Evolutionary conservation across 164 flowering plant species (phyloP), one percentile per base, ranked within the genome.

Genomic region (Malania oleifera): DNA sequence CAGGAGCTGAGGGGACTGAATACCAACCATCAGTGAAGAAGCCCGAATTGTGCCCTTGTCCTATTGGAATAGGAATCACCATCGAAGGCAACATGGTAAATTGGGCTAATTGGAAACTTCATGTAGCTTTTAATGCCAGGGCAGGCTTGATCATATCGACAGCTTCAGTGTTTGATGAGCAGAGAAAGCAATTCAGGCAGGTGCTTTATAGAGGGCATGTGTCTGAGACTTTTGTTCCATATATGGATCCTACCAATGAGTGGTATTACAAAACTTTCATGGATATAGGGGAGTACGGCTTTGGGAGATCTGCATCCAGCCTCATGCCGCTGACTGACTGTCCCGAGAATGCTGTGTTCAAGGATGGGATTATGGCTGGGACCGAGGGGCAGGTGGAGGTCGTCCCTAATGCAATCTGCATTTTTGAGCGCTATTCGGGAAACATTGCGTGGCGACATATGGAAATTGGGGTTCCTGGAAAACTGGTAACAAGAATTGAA

Each of bases 221-320:
- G 0, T 80, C 85, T 0, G 87, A 82, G 68, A 69, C 75, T 7
- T 82, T 82, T 65, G 87, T 82, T 1, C 87, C 87, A 0, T 82
- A 82, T 27, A 78, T 78, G 85, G 83, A 82, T 59, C 85, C 83
- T 0, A 69, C 77, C 1, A 45, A 9, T 7, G 82, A 78, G 57
- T 82, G 85, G 85, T 76, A 80, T 46, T 73, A 60, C 46, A 58
- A 66, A 59, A 82, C 85, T 1, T 82, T 74, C 50, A 49, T 82
- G 75, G 87, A 82, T 48, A 17, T 65, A 0, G 85, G 85, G 0
- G 87, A 82, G 56, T 78, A 55, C 20, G 87, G 87, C 44, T 80
- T 82, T 39, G 85, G 85, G 1, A 41, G 71, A 41, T 28, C 70
- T 0, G 81, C 87, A 0, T 63, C 19, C 10, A 59, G 38, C 0